These are phyloP conservation scores for Cucurbita ficifolia DNA, from an alignment of 306 rosid genomes.

Conservation along the genomic window DNA sequence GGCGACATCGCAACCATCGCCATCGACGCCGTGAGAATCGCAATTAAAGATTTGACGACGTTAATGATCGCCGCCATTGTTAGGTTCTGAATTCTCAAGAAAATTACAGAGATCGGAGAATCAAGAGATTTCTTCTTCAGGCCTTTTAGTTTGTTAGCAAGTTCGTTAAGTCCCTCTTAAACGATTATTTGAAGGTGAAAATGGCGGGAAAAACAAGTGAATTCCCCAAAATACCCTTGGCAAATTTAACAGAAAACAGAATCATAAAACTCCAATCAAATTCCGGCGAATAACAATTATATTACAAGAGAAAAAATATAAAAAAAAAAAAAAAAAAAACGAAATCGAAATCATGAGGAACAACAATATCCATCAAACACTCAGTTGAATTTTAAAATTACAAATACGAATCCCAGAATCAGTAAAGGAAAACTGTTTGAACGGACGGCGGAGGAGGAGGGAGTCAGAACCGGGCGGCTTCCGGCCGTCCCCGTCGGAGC, in stretches of 20 bases:
- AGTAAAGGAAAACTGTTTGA: slow-evolving; percentile 24
- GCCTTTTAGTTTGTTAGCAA: neutral
- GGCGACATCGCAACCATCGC: slow-evolving; percentile 1
- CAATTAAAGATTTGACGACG: neutral
- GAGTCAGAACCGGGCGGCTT: slow-evolving; percentile 42
- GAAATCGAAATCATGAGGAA: neutral
- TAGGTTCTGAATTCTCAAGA: neutral
- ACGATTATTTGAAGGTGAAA: neutral
- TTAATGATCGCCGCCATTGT: slow-evolving; percentile 3
- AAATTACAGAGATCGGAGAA: neutral
- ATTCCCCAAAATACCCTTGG: neutral
- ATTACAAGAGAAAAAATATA: too few relatives aligned
- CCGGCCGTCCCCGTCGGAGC: slow-evolving; percentile 36
- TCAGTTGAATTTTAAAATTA: slow-evolving; percentile 28
- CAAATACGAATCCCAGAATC: slow-evolving; percentile 23
- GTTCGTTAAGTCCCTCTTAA: neutral
- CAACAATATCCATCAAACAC: neutral
- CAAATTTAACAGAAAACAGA: neutral
- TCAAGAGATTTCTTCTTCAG: neutral
- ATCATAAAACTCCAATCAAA: neutral
- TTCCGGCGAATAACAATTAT: too few relatives aligned
- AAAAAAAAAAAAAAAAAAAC: neutral
- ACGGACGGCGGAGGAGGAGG: slow-evolving; percentile 35
- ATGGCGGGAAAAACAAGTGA: neutral
- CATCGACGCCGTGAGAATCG: neutral